Percentiles rank a stretch among this genome's conserved stretches.
Evolutionary conservation across 1,284 basidiomycete species (phyloP).

Genomic region (Marasmius tenuissimus): DNA sequence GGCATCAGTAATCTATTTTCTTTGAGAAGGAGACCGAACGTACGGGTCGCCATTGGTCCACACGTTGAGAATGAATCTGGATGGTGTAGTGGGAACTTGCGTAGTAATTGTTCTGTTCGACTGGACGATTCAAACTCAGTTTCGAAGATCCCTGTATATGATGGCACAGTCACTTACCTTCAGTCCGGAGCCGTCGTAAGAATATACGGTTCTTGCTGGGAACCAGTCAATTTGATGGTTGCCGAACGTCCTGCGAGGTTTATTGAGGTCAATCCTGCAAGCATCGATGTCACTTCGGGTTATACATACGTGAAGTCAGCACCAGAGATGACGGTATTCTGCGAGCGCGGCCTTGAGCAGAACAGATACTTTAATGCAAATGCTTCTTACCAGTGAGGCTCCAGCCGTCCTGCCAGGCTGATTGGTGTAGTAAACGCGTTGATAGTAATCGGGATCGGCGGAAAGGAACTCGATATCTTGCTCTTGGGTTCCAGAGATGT

Average conservation of each 20-base stretch:
- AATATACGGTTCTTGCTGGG: slow-evolving; percentile 11
- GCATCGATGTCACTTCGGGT: neutral
- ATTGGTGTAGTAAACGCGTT: slow-evolving; percentile 14
- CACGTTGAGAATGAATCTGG: slow-evolving; percentile 15
- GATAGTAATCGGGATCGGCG: slow-evolving; percentile 14
- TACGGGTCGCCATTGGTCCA: slow-evolving; percentile 18
- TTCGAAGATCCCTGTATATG: neutral
- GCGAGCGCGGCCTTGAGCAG: neutral
- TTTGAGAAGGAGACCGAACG: neutral
- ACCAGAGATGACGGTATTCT: slow-evolving; percentile 12
- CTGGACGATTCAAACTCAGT: neutral
- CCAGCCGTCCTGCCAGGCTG: neutral
- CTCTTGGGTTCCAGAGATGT: slow-evolving; percentile 14
- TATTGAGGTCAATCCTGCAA: too few relatives aligned
- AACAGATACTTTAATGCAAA: neutral
- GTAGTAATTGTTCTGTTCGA: slow-evolving; percentile 12
- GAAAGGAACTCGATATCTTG: slow-evolving; percentile 21
- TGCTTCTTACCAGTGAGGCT: neutral
- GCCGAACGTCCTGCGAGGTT: slow-evolving; percentile 15
- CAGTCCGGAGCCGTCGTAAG: slow-evolving; percentile 11
- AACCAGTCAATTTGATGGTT: slow-evolving; percentile 19
- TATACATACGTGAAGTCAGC: slow-evolving; percentile 18
- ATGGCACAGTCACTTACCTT: slow-evolving; percentile 2
- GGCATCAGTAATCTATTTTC: neutral
- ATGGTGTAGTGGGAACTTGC: slow-evolving; percentile 14